Evolutionary conservation across 306 rosid genomes (phyloP).

Genomic region (Cucumis hystrix): DNA sequence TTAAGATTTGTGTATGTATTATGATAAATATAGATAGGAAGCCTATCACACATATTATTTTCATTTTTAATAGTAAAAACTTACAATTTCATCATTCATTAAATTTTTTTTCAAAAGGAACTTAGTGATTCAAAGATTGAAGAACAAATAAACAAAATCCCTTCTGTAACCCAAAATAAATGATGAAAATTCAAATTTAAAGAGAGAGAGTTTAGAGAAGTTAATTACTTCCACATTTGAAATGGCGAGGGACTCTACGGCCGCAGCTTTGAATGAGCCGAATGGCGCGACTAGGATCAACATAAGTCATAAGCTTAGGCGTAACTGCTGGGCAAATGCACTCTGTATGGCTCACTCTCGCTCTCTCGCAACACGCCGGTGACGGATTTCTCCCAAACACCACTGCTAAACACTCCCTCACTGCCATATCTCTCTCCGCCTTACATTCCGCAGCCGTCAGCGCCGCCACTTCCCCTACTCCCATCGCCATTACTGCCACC

Average conservation of each 20-base stretch:
- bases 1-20: too few species aligned
- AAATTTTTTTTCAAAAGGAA: too few species aligned
- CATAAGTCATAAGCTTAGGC: background rate
- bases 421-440: conserved; percentile 1
- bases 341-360: conserved; percentile 4
- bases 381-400: conserved; percentile 7
- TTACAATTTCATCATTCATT: too few species aligned
- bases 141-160: background rate
- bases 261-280: conserved; percentile 14
- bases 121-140: too few species aligned
- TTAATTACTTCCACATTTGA: conserved; percentile 16
- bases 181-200: background rate
- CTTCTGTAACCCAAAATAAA: background rate
- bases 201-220: background rate
- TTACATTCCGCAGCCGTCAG: conserved; percentile 3
- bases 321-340: conserved; percentile 11
- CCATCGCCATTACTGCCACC: background rate
- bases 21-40: too few species aligned
- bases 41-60: too few species aligned
- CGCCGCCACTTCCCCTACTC: background rate
- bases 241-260: conserved; percentile 13
- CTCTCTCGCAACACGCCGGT: conserved; percentile 12
- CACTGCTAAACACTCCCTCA: conserved; percentile 7
- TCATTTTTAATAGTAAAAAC: too few species aligned
- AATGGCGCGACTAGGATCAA: conserved; percentile 11